Conservation (phyloP, 2,329 filamentous ascomycete genomes). For the Trichoderma gracile region DNA sequence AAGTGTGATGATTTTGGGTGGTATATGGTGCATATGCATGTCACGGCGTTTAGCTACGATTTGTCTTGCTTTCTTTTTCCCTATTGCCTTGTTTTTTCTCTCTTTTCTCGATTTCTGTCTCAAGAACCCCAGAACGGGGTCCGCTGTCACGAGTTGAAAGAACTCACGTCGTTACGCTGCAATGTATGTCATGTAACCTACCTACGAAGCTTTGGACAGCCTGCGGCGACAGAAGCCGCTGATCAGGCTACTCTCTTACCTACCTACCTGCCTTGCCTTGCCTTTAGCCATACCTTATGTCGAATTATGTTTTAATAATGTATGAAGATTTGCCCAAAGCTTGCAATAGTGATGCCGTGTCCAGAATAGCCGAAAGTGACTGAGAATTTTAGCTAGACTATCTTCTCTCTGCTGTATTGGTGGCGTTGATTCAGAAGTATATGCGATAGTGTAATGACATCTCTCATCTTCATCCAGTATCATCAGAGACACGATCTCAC, state of each 20-base stretch:
- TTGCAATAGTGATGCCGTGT: not conserved
- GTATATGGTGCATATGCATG: conserved; percentile 28
- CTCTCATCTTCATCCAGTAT: too few relatives aligned
- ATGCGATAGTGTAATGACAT: too few relatives aligned
- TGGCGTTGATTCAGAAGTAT: too few relatives aligned
- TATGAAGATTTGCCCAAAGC: not conserved
- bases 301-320: conserved; percentile 12
- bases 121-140: conserved; percentile 14
- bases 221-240: conserved; percentile 4
- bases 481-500: not conserved
- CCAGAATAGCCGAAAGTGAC: too few relatives aligned
- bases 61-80: not conserved
- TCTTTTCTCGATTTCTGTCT: conserved; percentile 7
- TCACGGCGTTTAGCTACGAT: conserved; percentile 25
- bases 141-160: conserved; percentile 18
- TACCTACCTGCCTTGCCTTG: not conserved
- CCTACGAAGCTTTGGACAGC: not conserved
- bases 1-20: conserved; percentile 19
- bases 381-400: too few relatives aligned
- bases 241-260: not conserved
- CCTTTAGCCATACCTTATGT: not conserved
- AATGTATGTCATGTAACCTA: conserved; percentile 24
- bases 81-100: not conserved
- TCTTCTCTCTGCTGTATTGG: too few relatives aligned
- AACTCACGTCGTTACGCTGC: conserved; percentile 19